These are phyloP conservation scores for Fusarium sp. DNA, from an alignment of 2,329 filamentous ascomycete species.

Conservation along the genomic window DNA sequence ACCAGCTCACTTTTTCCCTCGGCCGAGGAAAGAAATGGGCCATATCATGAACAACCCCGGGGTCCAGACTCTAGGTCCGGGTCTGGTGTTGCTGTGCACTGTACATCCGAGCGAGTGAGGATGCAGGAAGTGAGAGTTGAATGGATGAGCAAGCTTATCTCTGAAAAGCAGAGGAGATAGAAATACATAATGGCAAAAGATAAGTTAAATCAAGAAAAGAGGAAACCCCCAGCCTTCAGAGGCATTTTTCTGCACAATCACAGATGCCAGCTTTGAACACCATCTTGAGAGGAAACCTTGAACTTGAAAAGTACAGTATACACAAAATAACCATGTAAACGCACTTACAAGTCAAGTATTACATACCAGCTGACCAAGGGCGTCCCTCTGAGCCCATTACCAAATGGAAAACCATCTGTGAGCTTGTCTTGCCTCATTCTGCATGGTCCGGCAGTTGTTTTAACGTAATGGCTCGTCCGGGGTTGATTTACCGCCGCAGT, in stretches of 20 bases:
- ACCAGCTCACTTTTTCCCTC: conserved; percentile 20
- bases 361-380: conserved; percentile 30
- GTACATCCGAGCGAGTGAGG: conserved; percentile 31
- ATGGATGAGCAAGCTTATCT: conserved; percentile 47
- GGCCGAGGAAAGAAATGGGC: conserved; percentile 23
- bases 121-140: conserved; percentile 22
- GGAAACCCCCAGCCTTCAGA: conserved; percentile 27
- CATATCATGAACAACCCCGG: conserved; percentile 22
- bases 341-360: conserved; percentile 5
- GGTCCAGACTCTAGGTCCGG: conserved; percentile 5
- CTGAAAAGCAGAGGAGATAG: conserved; percentile 46
- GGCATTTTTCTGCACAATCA: conserved; percentile 32
- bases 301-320: conserved; percentile 17
- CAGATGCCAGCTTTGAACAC: conserved; percentile 26
- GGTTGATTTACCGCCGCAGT: conserved; percentile 30
- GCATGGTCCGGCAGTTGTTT: conserved; percentile 46
- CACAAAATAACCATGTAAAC: background rate
- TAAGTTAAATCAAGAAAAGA: conserved; percentile 41
- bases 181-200: conserved; percentile 54
- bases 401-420: conserved; percentile 43
- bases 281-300: conserved; percentile 12
- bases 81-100: conserved; percentile 6
- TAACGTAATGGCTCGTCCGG: conserved; percentile 46
- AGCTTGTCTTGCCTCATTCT: conserved; percentile 45
- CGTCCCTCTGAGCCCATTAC: conserved; percentile 44